Base-by-base conservation (phyloP, 352 stramenopile species). In the Elongisporangium undulatum region DNA sequence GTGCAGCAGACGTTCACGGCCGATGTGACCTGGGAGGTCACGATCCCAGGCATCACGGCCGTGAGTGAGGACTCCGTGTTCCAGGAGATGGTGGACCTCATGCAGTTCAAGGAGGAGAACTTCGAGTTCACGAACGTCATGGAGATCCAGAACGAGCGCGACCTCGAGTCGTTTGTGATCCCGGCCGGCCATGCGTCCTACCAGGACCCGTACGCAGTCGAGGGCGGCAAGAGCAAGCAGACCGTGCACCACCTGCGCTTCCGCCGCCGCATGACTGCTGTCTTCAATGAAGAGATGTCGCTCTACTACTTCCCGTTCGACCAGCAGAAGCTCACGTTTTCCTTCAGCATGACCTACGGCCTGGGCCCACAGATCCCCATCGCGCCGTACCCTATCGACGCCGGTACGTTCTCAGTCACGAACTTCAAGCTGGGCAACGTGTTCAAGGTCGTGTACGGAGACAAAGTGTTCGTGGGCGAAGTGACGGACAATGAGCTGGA, bases 271-370 rank as follows among this genome's bases (percentile, higher is more conserved):
- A 55, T 71, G 12, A 59, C 58, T 39, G 69, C 66, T 2, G 56
- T 63, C 16, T 77, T 77, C 55, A 70, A 21, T 4, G 69, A 74
- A 50, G 63, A 77, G 49, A 74, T 77, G 67, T 50, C 58, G n/a
- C 60, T 75, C 19, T 67, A 72, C 26, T 62, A 61, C 50, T 77
- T 77, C 45, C 69, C 69, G 8, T 77, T 72, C 48, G 69, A 77
- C 52, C 66, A 69, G 49, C 69, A 77, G 53, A 71, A 71, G 58
- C 61, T 77, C 53, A 67, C 55, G 20, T 74, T 75, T 26, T 39
- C 59, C 6, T 72, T 75, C 39, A 55, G 66, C 13, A 56, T 70
- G 20, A 19, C 24, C 10, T 24, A 54, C 3, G 66, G 63, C 16
- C 53, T 71, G 39, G 58, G 55, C 12, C 29, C 63, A 0, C 50